These are phyloP conservation scores for Penicillium bovifimosum DNA, from an alignment of 495 filamentous ascomycete species.

Conservation along the genomic window DNA sequence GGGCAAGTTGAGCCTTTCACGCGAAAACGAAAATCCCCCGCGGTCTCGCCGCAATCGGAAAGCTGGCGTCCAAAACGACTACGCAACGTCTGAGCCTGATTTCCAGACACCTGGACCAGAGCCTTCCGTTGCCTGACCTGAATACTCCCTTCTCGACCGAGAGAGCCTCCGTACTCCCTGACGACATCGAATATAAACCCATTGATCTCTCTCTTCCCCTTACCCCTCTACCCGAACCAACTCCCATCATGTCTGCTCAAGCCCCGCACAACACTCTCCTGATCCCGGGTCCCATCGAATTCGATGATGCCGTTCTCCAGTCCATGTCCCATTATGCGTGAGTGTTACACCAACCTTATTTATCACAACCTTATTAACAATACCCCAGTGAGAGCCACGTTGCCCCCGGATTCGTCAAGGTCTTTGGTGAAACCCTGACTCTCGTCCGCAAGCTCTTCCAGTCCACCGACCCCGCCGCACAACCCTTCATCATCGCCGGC, in stretches of 20 bases:
- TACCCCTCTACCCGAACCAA: constrained; percentile 13
- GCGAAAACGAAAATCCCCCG: constrained; percentile 24
- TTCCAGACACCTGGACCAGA: constrained; percentile 68
- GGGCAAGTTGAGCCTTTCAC: constrained; percentile 19
- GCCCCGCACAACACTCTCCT: constrained; percentile 75
- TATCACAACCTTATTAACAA: not conserved
- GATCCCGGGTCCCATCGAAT: constrained; percentile 96
- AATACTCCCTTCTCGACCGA: constrained; percentile 67
- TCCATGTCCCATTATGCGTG: constrained; percentile 96
- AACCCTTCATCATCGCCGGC: constrained; percentile 89
- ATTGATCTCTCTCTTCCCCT: constrained; percentile 36
- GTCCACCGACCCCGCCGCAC: constrained; percentile 70
- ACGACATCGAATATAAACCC: constrained; percentile 55
- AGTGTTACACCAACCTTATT: constrained; percentile 17
- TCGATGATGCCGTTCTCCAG: constrained; percentile 92
- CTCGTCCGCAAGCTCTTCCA: constrained; percentile 92
- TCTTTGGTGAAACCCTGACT: constrained; percentile 81
- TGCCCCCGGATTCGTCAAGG: constrained; percentile 76
- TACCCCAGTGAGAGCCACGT: constrained; percentile 83
- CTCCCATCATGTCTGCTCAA: constrained; percentile 65
- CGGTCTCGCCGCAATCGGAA: constrained; percentile 41
- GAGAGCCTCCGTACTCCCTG: constrained; percentile 46
- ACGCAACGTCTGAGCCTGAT: constrained; percentile 72
- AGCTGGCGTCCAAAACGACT: constrained; percentile 52
- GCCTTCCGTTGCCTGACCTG: constrained; percentile 52